Percentiles rank a stretch among this genome's conserved stretches.
phyloP scores from a whole-genome alignment of 208 protist species.

The Leishmania arabica region DNA sequence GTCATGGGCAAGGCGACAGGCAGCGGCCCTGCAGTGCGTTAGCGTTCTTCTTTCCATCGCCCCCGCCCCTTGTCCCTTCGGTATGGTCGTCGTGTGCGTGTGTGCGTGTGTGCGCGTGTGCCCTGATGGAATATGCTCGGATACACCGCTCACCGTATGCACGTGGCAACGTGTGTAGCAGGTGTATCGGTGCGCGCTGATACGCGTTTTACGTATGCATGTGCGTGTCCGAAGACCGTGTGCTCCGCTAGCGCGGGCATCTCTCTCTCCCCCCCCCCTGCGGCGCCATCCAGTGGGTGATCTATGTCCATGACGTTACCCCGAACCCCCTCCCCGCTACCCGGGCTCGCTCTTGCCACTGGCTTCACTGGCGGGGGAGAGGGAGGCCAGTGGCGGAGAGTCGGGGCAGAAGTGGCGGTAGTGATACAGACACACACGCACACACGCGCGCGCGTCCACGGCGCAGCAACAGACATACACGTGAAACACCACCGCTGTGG shows the following conservation, averaged over 20 bases:
- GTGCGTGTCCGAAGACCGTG: not conserved
- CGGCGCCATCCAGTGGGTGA: not conserved
- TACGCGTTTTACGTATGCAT: not conserved
- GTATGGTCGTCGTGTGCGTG: not conserved
- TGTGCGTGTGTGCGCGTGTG: not conserved
- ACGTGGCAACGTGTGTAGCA: not conserved
- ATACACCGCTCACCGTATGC: not conserved
- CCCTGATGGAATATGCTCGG: not conserved
- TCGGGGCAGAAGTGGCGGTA: not conserved
- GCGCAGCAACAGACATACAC: not conserved
- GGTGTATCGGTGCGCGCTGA: not conserved
- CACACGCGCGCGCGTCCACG: not conserved
- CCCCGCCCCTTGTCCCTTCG: no score
- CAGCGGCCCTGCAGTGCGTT: not conserved
- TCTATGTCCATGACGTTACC: not conserved
- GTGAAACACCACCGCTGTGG: not conserved
- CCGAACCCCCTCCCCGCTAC: not conserved
- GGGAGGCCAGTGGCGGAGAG: not conserved
- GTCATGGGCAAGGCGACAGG: not conserved
- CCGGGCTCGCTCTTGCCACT: not conserved
- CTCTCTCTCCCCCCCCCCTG: not conserved
- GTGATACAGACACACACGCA: not conserved
- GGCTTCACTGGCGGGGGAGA: not conserved
- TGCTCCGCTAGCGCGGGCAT: not conserved
- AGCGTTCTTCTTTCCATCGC: not conserved